Conservation (phyloP, 495 filamentous ascomycete species). For the Penicillium arizonense region DNA sequence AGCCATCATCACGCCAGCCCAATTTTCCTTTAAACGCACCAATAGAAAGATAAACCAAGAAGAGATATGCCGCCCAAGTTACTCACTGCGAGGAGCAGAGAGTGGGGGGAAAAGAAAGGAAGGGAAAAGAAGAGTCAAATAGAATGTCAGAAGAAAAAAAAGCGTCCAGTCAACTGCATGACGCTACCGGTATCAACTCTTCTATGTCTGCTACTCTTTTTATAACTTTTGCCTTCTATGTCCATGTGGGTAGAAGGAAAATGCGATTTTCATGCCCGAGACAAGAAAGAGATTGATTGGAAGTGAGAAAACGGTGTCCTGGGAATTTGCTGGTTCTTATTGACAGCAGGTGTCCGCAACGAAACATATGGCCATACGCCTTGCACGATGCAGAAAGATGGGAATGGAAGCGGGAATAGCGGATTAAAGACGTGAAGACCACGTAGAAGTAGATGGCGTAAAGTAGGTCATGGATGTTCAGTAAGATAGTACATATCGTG, state of each 20-base stretch:
- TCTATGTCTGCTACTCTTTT: too few relatives aligned
- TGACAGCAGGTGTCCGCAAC: not conserved
- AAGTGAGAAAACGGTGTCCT: too few relatives aligned
- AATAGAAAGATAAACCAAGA: slow-evolving; percentile 9
- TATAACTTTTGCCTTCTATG: too few relatives aligned
- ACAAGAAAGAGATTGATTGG: too few relatives aligned
- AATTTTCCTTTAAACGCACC: slow-evolving; percentile 7
- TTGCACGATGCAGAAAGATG: not conserved
- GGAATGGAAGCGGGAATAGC: not conserved
- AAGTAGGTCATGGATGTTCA: slow-evolving; percentile 11
- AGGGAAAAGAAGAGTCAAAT: not conserved
- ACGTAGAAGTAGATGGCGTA: slow-evolving; percentile 1
- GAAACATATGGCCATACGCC: not conserved
- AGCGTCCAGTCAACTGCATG: not conserved
- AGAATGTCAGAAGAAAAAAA: not conserved
- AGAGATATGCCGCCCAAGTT: not conserved
- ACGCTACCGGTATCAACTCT: not conserved
- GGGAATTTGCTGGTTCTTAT: not conserved
- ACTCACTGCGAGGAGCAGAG: not conserved
- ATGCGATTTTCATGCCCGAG: too few relatives aligned
- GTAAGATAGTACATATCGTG: not conserved
- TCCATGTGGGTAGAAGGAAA: too few relatives aligned
- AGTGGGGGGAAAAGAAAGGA: not conserved
- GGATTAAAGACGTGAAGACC: slow-evolving; percentile 1
- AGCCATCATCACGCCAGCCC: slow-evolving; percentile 11